Evolutionary conservation across 106 monocot genomes (phyloP), one percentile per base, ranked within the genome.

Genomic region (Amphibolis antarctica): DNA sequence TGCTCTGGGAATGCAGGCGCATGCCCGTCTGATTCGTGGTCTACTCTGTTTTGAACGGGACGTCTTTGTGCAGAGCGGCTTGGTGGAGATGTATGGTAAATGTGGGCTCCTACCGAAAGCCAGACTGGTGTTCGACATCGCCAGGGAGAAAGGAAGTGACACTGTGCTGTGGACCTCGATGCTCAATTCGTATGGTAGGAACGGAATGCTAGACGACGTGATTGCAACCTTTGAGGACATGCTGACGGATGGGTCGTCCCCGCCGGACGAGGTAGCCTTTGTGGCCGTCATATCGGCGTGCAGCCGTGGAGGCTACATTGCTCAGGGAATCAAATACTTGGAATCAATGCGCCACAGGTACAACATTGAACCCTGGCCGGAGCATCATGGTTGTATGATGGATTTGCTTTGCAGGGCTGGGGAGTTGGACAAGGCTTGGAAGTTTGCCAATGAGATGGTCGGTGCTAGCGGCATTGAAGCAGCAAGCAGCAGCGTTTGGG

Each of bases 61-160:
- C 63, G 59, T 53, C 13, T 66, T 75, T 42, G 44, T 85, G 27
- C 62, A 68, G 21, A 82, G 82, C 25, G 69, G 67, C 0, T 49
- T 90, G 19, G 71, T 90, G 29, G 82, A 85, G 56, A 85, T 90
- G 89, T 90, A 90, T 60, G 89, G 78, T 12, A 85, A 71, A 60
- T 83, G 76, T 23, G 89, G 82, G 7, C 69, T 74, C 10, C 71
- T 66, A n/a, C 27, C 19, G 19, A 78, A 83, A 27, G 85, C 85
- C 49, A 9, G 69, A 48, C 66, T 62, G 12, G 78, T 76, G 25
- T 90, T 90, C 48, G 75, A 68, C 0, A 28, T 36, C 22, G 61
- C 54, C 0, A 56, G 28, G 1, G 46, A 25, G 42, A 42, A 24
- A 5, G 44, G 51, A 42, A 73, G 73, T 18, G 85, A 90, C 24